Evolutionary conservation across 192 early-diverging fungal species (phyloP), one percentile per base, ranked within the genome.

Genomic region (Ramicandelaber brevisporus): DNA sequence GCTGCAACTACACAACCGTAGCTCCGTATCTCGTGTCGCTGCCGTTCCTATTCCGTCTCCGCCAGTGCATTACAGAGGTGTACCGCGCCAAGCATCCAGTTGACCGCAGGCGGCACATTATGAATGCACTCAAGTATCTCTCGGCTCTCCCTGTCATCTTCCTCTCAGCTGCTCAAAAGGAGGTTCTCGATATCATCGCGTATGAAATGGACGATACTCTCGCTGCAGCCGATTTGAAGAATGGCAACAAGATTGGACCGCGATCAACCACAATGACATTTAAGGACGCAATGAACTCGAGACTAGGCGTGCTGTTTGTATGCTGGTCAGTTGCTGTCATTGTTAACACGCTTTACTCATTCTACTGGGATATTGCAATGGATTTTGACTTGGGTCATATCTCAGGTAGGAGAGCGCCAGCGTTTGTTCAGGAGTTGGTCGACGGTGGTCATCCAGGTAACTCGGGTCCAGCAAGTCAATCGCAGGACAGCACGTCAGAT

Each of bases 321-420:
- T 26, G 70, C 27, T 76, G 69, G 69, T 32, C 72, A n/a, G 34
- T 57, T 10, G 53, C 65, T 14, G 70, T 77, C 1, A 54, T 71
- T 14, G 47, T 92, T 31, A 92, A 95, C 51, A 85, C 89, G 17
- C 54, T 85, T 9, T 96, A 77, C 50, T 87, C 79, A 3, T 70
- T 87, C 23, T 89, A 87, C 48, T 98, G 89, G 93, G 89, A 96
- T 55, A 60, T 93, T 16, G 64, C 59, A 10, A 70, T 83, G 43
- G 89, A 92, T 48, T 96, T 87, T 87, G 62, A 70, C 17, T 39
- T 95, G 19, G 46, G 55, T 29, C 35, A 57, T 34, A 28, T 26
- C 28, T 25, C 37, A 34, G 44, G 46, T 21, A 33, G 36, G 42
- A 57, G 33, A 30, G 27, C 50, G 18, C 26, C 43, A n/a, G 47